Evolutionary conservation across 202 grass and related monocot species (phyloP).

Genomic region (Cymbopogon flexuosus): DNA sequence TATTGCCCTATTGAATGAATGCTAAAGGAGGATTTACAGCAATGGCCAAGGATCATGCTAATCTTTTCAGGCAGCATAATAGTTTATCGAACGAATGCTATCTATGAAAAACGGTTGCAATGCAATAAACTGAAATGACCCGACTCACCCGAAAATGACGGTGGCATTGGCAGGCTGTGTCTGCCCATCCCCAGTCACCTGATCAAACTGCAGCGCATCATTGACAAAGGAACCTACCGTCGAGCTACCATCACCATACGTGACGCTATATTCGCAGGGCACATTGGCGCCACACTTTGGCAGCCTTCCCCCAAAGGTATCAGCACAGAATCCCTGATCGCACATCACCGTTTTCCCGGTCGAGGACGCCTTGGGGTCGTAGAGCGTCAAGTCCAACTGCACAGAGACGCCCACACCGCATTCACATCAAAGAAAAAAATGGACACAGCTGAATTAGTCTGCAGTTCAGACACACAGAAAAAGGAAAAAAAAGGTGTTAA

Average conservation of each 20-base stretch:
- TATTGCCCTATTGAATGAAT: not conserved
- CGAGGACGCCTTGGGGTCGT: conserved; percentile 66
- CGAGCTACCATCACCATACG: conserved; percentile 86
- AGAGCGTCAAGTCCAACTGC: conserved; percentile 80
- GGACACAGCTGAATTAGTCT: not conserved
- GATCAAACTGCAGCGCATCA: conserved; percentile 63
- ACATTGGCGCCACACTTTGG: conserved; percentile 36
- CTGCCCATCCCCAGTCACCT: conserved; percentile 63
- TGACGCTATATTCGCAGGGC: conserved; percentile 72
- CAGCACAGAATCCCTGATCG: conserved; percentile 51
- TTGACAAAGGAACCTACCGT: conserved; percentile 65
- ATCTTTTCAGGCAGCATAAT: not conserved
- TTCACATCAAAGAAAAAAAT: not conserved
- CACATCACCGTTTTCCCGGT: conserved; percentile 43
- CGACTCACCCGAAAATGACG: conserved; percentile 65
- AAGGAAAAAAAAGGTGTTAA: not conserved
- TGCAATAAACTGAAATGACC: not conserved
- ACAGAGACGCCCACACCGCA: not conserved
- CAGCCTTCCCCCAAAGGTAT: conserved; percentile 43
- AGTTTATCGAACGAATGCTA: not conserved
- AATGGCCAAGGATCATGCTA: conserved; percentile 5
- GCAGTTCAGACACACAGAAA: not conserved
- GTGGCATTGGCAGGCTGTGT: conserved; percentile 50
- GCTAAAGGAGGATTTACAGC: not conserved
- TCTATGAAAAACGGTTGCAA: not conserved